Base-by-base conservation (phyloP, 257 asterid genomes). In the Ligustrum vulgare region DNA sequence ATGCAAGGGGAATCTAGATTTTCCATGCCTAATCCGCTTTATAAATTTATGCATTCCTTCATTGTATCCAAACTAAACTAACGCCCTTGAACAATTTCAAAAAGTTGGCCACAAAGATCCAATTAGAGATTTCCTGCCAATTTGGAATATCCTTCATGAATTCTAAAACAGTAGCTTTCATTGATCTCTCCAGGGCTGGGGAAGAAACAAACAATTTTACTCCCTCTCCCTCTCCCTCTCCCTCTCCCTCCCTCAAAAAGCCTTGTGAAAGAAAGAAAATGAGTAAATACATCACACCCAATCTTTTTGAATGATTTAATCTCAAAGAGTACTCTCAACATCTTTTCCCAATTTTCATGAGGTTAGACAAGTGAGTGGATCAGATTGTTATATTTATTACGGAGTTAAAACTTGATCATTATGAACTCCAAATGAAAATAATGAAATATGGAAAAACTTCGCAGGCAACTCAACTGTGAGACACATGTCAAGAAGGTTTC, bases 391-490 rank as follows among this genome's bases (percentile, higher is more conserved):
- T n/a, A 54, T n/a, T 8, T 54, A 20, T 22, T 20, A 54, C 8
- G 6, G 62, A 51, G 23, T 51, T 15, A 51, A 18, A 6, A 51
- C 22, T n/a, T 51, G 23, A 51, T 5, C n/a, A 5, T 18, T 51
- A 18, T 51, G 62, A n/a, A 6, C 62, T 51, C 62, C n/a, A 51
- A 51, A 51, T 1, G 10, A n/a, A 70, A 41, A 45, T 51, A 28
- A 60, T 43, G 64, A 41, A 45, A 62, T 36, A 69, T 43, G 43
- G 36, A 67, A 69, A 72, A 7, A 49, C 65, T 6, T 54, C 63
- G 4, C 5, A 54, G 63, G 63, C 63, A n/a, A n/a, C 63, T 70
- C 58, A 34, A 47, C 35, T 15, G 37, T 9, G 71, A 56, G 67
- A n/a, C 20, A 39, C 39, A 15, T 35, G 35, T 13, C 66, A 39